Base-by-base conservation (phyloP, 768 basidiomycete species). In the Rubroboletus pulcherrimus region DNA sequence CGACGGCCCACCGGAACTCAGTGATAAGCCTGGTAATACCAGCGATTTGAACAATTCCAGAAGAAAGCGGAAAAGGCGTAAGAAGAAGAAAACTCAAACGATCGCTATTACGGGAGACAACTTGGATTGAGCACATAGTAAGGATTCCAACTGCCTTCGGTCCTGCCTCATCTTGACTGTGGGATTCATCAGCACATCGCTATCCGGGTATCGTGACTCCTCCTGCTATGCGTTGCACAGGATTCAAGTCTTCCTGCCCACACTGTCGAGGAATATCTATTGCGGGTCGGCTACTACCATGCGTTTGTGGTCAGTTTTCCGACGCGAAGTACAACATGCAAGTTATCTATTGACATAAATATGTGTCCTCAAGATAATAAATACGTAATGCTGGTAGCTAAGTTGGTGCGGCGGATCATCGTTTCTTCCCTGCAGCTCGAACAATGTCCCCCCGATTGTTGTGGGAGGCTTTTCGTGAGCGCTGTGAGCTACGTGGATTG, bases 51-150 rank as follows among this genome's bases (percentile, higher is more conserved):
- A 57, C 34, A 72, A 63, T 58, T 68, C 77, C 34, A 85, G 79
- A 64, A 85, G 81, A 73, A 86, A 76, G 59, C 75, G 80, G 7
- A 80, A 72, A 67, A 74, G 78, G 57, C 77, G 74, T 54, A 83
- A 79, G 63, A 82, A 77, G 63, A 84, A 79, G 71, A 83, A 79
- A 62, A 72, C 71, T 51, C 73, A 69, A 52, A 61, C 49, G 59
- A 63, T 62, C 29, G 31, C 61, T 49, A 60, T 55, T 53, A 65
- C 65, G 43, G 59, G 51, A 58, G 57, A 60, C 53, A 56, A 49
- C 24, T 49, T 39, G 45, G 55, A 33, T 39, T 63, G 45, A 55
- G n/a, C 35, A 39, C 15, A 52, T 61, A 66, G 63, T 63, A 64
- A 63, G 29, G 10, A 29, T 24, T 15, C 33, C 7, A 26, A 19